phyloP scores from a whole-genome alignment of 768 basidiomycete genomes.

The Candolleomyces aberdarensis region DNA sequence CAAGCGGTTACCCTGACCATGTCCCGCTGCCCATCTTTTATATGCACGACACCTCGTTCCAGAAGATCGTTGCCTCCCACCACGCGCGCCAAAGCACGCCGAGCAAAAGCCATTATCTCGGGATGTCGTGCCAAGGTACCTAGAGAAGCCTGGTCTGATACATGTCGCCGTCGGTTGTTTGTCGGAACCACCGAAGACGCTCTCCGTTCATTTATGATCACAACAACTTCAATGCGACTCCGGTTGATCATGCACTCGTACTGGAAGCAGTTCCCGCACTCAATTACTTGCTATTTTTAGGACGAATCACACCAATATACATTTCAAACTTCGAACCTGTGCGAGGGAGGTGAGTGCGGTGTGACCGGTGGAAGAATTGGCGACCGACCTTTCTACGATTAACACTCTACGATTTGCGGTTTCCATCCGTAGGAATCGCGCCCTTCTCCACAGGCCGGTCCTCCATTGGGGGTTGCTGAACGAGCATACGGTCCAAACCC shows the following conservation, averaged over 20 bases:
- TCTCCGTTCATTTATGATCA: not conserved
- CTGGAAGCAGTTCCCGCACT: too few species aligned
- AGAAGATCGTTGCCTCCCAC: not conserved
- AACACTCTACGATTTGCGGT: too few species aligned
- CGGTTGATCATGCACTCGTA: not conserved
- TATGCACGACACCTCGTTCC: not conserved
- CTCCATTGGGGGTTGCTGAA: too few species aligned
- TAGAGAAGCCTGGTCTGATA: not conserved
- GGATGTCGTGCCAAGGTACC: not conserved
- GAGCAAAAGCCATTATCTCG: conserved; percentile 13
- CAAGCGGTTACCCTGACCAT: not conserved
- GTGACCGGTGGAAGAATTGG: too few species aligned
- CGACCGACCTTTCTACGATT: too few species aligned
- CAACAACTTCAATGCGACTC: not conserved
- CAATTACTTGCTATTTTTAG: too few species aligned
- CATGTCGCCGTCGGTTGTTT: not conserved
- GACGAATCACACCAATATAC: too few species aligned
- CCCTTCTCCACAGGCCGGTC: too few species aligned
- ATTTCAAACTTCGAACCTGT: too few species aligned
- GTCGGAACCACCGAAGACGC: not conserved
- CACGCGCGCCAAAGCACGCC: not conserved
- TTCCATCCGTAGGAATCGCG: too few species aligned
- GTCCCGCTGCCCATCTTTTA: not conserved
- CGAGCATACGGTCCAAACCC: too few species aligned
- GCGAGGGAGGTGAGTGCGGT: too few species aligned